Evolutionary conservation across 2,329 filamentous ascomycete species (phyloP), one percentile per base, ranked within the genome.

Genomic region (Ophiostoma tasmaniense): DNA sequence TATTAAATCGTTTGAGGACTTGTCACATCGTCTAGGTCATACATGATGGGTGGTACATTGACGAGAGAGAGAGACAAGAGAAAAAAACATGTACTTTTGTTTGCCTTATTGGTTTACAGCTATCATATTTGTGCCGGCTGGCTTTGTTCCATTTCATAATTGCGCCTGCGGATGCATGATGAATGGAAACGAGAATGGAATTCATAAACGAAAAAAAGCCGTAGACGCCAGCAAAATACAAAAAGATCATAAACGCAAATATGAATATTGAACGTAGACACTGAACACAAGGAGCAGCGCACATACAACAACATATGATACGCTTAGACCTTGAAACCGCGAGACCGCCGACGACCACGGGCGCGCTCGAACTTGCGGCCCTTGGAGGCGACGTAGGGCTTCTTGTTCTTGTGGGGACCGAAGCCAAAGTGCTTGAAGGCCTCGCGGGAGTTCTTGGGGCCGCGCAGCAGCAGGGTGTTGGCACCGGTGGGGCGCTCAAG

Each of bases 311-410:
- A 22, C 20, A 62, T 22, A 62, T 64, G 35, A 22, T 64, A 35
- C 74, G 81, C 81, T 92, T 97, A 99, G 81, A 99, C 95, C 93
- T 99, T 99, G 93, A 99, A 99, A 88, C 96, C 95, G 80, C 91
- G 89, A 78, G 93, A 98, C 82, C 93, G 87, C 90, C 95, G 96
- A 85, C 95, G 93, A 84, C 95, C 96, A 95, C 95, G 93, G 79
- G 93, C 95, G 79, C 89, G 88, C 90, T 99, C 96, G 87, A 99
- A 99, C 88, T 99, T 99, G 85, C 95, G 91, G 80, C 96, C 96
- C 91, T 99, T 99, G 87, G 92, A 96, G 84, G 92, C 88, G 79
- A 99, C 88, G 77, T 96, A 91, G 76, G 94, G 94, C 89, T 97
- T 98, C 94, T 98, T 99, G 90, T 96, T 86, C 83, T 89, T 93